A percentile compares a stretch with the other conserved stretches of the same genome.
Conservation (phyloP, 2,329 filamentous ascomycete genomes). For the Coniochaeta hoffmannii region DNA sequence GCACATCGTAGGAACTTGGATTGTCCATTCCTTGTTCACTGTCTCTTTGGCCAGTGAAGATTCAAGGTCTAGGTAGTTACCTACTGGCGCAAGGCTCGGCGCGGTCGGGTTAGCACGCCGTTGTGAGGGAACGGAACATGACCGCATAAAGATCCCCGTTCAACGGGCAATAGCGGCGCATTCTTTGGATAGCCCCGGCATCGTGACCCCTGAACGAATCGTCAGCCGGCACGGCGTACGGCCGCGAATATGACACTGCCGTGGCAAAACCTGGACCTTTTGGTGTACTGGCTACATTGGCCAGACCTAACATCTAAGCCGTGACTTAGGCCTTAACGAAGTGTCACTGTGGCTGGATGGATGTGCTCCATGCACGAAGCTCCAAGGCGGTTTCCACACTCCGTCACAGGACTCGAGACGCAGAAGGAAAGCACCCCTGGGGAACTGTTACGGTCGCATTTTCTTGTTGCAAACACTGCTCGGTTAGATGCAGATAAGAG, state of each 20-base stretch:
- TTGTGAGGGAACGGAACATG: neutral
- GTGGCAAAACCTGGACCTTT: too few species aligned
- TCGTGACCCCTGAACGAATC: too few species aligned
- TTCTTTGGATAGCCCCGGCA: too few species aligned
- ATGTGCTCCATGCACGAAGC: too few species aligned
- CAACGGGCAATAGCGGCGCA: too few species aligned
- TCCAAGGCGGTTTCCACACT: neutral
- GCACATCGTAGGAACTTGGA: neutral
- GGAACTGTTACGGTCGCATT: neutral
- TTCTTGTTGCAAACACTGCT: neutral
- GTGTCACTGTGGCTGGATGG: neutral
- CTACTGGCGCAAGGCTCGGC: neutral
- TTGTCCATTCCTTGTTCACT: neutral
- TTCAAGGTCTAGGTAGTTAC: neutral
- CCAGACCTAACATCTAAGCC: too few species aligned
- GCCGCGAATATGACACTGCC: too few species aligned
- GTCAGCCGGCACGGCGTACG: too few species aligned
- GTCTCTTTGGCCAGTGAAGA: neutral
- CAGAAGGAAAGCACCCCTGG: neutral
- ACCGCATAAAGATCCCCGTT: neutral
- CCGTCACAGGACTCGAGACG: neutral
- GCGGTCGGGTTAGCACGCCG: neutral
- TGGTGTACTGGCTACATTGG: too few species aligned
- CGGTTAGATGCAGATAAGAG: neutral
- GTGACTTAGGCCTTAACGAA: too few species aligned